Evolutionary conservation across 163 green algal genomes (phyloP).

Genomic region (Scenedesmus sp.): DNA sequence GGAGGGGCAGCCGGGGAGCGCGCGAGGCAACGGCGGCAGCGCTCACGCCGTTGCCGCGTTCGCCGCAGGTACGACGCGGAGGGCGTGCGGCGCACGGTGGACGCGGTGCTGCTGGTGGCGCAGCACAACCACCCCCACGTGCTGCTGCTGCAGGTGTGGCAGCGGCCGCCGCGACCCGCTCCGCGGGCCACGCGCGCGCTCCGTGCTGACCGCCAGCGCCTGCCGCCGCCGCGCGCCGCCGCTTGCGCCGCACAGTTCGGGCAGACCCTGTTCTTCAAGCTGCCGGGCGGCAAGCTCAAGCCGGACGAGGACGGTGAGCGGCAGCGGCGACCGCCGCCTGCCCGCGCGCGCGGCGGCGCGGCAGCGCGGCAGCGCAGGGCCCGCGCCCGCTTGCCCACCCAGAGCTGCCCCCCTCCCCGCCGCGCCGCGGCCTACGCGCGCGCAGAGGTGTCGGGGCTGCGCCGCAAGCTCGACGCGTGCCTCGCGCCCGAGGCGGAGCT

Average conservation of each 20-base stretch:
- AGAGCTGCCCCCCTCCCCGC: background rate
- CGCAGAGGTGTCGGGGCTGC: conserved; percentile 87
- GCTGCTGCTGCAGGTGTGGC: conserved; percentile 79
- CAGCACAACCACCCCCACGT: conserved; percentile 94
- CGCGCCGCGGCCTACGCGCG: background rate
- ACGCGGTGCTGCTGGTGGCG: conserved; percentile 88
- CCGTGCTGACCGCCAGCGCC: too few species aligned
- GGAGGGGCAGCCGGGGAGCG: background rate
- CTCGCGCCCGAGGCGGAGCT: conserved; percentile 72
- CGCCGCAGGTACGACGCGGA: conserved; percentile 72
- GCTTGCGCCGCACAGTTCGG: conserved; percentile 16
- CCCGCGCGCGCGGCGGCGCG: background rate
- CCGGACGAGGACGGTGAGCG: conserved; percentile 91
- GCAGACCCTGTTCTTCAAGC: conserved; percentile 80
- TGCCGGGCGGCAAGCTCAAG: conserved; percentile 91
- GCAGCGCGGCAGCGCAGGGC: background rate
- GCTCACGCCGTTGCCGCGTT: background rate
- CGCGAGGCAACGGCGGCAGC: background rate
- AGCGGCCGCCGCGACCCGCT: too few species aligned
- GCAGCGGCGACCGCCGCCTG: background rate
- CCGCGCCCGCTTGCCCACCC: background rate
- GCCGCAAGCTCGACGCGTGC: conserved; percentile 86
- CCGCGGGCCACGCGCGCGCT: too few species aligned
- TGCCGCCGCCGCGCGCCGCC: too few species aligned
- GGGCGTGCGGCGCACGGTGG: conserved; percentile 84